Percentiles rank a stretch among this genome's conserved stretches.
Evolutionary conservation across 129 eudicot genomes (phyloP).

Genomic region (Tagetes patula): DNA sequence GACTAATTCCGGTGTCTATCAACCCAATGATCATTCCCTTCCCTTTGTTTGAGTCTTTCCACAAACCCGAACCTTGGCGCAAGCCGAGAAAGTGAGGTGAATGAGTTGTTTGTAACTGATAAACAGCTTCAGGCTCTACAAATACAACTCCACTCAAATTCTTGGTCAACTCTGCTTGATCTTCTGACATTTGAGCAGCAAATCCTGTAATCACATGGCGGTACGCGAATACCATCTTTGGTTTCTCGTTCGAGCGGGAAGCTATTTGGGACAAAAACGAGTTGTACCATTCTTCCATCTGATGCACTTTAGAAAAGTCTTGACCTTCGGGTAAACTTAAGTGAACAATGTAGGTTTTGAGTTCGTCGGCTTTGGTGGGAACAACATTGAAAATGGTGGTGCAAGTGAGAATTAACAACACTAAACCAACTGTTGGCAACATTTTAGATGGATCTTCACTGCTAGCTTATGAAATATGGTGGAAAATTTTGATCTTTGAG

Average conservation of each 20-base stretch:
- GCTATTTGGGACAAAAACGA: not conserved
- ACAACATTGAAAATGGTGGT: not conserved
- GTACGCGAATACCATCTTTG: not conserved
- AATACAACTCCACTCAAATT: conserved; percentile 30
- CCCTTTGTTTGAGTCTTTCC: conserved; percentile 28
- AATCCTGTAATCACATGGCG: conserved; percentile 34
- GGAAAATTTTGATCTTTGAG: not conserved
- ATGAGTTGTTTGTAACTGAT: conserved; percentile 37
- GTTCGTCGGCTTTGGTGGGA: not conserved
- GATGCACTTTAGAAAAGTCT: not conserved
- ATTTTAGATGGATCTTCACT: not conserved
- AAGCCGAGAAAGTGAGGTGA: conserved; percentile 27
- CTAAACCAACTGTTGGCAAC: not conserved
- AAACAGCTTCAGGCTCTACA: conserved; percentile 21
- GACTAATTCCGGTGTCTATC: conserved; percentile 31
- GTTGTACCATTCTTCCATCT: conserved; percentile 15
- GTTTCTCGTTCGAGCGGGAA: not conserved
- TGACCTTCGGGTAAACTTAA: conserved; percentile 25
- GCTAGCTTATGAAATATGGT: not conserved
- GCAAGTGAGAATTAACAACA: conserved; percentile 17
- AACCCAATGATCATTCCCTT: conserved; percentile 31
- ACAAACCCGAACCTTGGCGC: conserved; percentile 24
- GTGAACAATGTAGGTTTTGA: conserved; percentile 41
- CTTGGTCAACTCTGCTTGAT: conserved; percentile 26
- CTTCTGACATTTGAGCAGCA: conserved; percentile 32